Evolutionary conservation across 805 yeast genomes (phyloP), one percentile per base, ranked within the genome.

Genomic region (Spathaspora sp.): DNA sequence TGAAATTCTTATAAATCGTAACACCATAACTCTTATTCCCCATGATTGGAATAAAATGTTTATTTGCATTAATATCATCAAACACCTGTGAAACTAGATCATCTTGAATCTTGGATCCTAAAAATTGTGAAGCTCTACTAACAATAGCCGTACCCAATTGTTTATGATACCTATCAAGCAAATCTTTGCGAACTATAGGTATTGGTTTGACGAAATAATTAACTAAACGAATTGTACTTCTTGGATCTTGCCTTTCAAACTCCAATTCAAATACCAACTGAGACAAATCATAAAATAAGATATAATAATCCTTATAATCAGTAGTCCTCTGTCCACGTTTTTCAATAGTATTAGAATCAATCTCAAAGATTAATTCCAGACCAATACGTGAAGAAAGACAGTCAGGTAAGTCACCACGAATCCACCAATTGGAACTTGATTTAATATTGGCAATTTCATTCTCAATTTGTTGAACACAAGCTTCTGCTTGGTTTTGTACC

Each of bases 21-120:
- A 79, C 85, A 40, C 98, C 98, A 64, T 73, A 88, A 0, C 88
- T 78, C 57, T 86, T 82, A 38, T 69, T 65, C 0, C 90, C 96
- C 46, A 89, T 78, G 1, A 87, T 79, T 44, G 73, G 78, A 20
- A 86, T 63, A 3, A 79, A 68, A 12, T 50, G 42, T 14, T 55
- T 53, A 2, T 49, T 50, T 40, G 69, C 60, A 28, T 42, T 44
- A 8, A 20, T 18, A 7, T 42, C 46, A 11, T 44, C 47, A 19
- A 42, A 42, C 2, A 70, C 59, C 5, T 52, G 52, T 9, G 52
- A 47, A 6, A 68, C 69, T 5, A 73, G 38, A n/a, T 60, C 64
- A 9, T 62, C 65, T 31, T 49, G 50, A 3, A 72, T 57, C 5
- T 64, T 64, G 1, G 64, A 48, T 4, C 79, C 79, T 8, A 75